Evolutionary conservation across 164 flowering plant species (phyloP).

Genomic region (Sedum album): DNA sequence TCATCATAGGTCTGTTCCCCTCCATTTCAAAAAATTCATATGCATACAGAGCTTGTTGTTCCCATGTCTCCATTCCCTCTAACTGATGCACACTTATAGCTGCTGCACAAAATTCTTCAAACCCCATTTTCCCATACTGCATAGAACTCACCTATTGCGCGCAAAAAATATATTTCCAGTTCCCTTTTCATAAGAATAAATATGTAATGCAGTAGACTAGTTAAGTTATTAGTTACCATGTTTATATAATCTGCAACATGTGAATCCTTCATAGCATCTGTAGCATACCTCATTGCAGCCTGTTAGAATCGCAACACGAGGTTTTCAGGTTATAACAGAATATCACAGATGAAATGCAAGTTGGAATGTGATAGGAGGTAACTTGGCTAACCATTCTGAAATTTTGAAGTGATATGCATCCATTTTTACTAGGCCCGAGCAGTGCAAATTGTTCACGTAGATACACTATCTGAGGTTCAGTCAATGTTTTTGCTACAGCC

Average conservation of each 20-base stretch:
- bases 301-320: conserved; percentile 20
- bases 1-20: conserved; percentile 81
- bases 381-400: conserved; percentile 54
- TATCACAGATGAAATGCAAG: not conserved
- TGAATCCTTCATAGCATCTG: conserved; percentile 89
- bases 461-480: conserved; percentile 60
- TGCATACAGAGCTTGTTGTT: conserved; percentile 81
- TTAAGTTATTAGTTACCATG: conserved; percentile 45
- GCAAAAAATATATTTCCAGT: not conserved
- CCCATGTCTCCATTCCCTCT: conserved; percentile 85
- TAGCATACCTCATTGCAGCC: conserved; percentile 55
- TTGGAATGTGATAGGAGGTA: not conserved
- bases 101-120: conserved; percentile 90
- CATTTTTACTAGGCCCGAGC: conserved; percentile 75
- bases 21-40: conserved; percentile 91
- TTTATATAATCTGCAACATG: conserved; percentile 58
- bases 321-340: conserved; percentile 9
- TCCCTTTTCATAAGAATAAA: not conserved
- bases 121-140: conserved; percentile 75
- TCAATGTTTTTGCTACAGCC: conserved; percentile 89
- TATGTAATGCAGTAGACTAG: not conserved
- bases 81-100: conserved; percentile 84
- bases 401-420: conserved; percentile 61
- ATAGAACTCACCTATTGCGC: conserved; percentile 56
- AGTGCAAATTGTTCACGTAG: conserved; percentile 69